Evolutionary conservation across 768 basidiomycete genomes (phyloP), one percentile per base, ranked within the genome.

Genomic region (Pleurotus tuber-regium): DNA sequence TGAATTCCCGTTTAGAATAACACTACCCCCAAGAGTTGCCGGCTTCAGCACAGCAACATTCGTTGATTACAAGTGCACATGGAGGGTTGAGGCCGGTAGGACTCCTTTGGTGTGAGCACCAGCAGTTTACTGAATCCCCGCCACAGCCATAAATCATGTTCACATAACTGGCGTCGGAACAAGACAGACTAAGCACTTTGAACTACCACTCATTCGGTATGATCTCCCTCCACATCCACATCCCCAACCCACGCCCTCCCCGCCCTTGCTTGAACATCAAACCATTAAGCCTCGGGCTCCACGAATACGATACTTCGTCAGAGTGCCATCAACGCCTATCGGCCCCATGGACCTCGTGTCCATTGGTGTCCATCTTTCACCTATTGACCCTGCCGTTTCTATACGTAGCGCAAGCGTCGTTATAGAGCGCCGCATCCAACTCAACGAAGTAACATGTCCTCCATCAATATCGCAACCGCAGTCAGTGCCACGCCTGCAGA

Each of bases 41-140:
- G 87, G 87, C 33, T 84, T 82, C 59, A 86, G 84, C 64, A 83
- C 85, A 42, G 78, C 84, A 11, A 75, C 82, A 54, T 89, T 84
- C 60, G 86, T 86, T 58, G 86, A 85, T 59, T 93, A 90, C 66
- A 77, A 85, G 38, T 83, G 87, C 62, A 80, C 80, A 62, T 93
- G 91, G 91, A 77, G 89, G 48, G 74, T 93, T 51, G 91, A 93
- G 71, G 90, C 90, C 56, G 78, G 89, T 84, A 57, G 56, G 83
- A 50, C 53, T 11, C 40, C 55, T 21, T 51, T 38, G 26, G 38
- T 36, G 30, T 46, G 42, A 30, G 53, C 33, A 21, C 44, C 19
- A 59, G 10, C 50, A 40, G 39, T 50, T 25, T 47, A 47, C 59
- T 63, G 56, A 65, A 24, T 54, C 38, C 18, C 54, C 42, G 44